These are phyloP conservation scores for Trametes punicea DNA, from an alignment of 768 basidiomycete species.

Conservation along the genomic window DNA sequence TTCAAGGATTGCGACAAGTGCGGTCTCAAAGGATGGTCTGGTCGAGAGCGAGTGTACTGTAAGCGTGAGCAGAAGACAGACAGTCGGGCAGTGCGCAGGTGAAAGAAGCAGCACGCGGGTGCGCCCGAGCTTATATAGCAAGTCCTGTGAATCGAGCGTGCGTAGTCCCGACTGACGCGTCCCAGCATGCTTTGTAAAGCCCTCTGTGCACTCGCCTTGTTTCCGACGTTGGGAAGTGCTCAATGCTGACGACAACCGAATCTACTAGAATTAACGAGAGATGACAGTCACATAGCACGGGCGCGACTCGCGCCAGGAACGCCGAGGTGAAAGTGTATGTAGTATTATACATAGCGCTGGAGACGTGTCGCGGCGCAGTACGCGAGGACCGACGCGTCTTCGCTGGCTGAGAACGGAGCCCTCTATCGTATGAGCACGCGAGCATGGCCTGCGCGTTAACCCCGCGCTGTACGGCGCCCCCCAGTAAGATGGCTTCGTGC, in stretches of 20 bases:
- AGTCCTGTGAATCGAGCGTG: slow-evolving; percentile 5
- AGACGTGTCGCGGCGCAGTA: too few species aligned
- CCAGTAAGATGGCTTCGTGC: slow-evolving; percentile 22
- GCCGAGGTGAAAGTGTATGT: too few species aligned
- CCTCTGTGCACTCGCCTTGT: too few species aligned
- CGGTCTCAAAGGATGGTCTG: background rate
- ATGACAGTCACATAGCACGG: too few species aligned
- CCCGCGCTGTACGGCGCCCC: slow-evolving; percentile 9
- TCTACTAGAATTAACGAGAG: background rate
- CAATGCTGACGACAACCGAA: background rate
- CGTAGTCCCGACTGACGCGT: slow-evolving; percentile 4
- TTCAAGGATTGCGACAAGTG: background rate
- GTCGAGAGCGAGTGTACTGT: too few species aligned
- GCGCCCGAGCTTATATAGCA: slow-evolving; percentile 9
- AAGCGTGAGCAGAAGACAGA: background rate
- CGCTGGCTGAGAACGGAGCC: too few species aligned
- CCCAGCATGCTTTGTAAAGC: slow-evolving; percentile 1
- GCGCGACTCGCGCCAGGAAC: too few species aligned
- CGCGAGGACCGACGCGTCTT: too few species aligned
- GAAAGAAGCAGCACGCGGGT: background rate
- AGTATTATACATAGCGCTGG: too few species aligned
- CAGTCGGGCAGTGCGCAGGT: background rate
- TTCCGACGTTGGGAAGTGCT: background rate
- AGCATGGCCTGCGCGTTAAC: too few species aligned
- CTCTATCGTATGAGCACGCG: too few species aligned